These are phyloP conservation scores for Penicillium olsonii DNA, from an alignment of 2,329 filamentous ascomycete species.

Conservation along the genomic window DNA sequence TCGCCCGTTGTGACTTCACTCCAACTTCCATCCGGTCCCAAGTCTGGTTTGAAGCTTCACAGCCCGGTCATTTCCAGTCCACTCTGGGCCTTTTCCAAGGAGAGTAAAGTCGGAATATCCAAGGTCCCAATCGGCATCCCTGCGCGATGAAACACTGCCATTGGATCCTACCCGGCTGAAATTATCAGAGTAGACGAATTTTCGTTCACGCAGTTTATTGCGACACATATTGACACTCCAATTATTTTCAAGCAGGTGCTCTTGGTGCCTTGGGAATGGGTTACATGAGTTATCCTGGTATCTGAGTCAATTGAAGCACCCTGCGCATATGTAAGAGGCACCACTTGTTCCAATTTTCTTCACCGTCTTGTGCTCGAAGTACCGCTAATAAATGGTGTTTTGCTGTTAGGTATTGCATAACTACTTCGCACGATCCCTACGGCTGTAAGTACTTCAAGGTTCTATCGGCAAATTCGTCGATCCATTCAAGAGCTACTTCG, in stretches of 20 bases:
- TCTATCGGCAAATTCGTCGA: too few relatives aligned
- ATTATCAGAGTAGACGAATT: constrained; percentile 60
- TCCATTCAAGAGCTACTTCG: too few relatives aligned
- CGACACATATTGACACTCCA: constrained; percentile 55
- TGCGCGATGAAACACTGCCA: constrained; percentile 56
- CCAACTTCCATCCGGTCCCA: constrained; percentile 62
- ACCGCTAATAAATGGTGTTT: too few relatives aligned
- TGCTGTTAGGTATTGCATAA: too few relatives aligned
- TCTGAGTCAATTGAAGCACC: too few relatives aligned
- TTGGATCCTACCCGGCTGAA: constrained; percentile 43
- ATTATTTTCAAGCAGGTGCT: constrained; percentile 56
- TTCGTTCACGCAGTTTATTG: constrained; percentile 57
- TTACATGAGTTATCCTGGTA: too few relatives aligned
- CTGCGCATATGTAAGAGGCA: too few relatives aligned
- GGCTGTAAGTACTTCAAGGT: too few relatives aligned
- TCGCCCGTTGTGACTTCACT: constrained; percentile 53
- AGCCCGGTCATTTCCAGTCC: constrained; percentile 66
- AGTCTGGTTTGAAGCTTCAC: constrained; percentile 61
- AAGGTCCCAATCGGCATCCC: constrained; percentile 67
- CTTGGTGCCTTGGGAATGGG: constrained; percentile 16
- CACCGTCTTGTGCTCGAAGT: too few relatives aligned
- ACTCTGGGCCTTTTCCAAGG: constrained; percentile 61
- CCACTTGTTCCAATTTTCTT: too few relatives aligned
- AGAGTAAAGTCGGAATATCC: constrained; percentile 63
- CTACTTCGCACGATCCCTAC: too few relatives aligned